These are phyloP conservation scores for Globisporangium orthogonon DNA, from an alignment of 352 stramenopile genomes.

Conservation along the genomic window DNA sequence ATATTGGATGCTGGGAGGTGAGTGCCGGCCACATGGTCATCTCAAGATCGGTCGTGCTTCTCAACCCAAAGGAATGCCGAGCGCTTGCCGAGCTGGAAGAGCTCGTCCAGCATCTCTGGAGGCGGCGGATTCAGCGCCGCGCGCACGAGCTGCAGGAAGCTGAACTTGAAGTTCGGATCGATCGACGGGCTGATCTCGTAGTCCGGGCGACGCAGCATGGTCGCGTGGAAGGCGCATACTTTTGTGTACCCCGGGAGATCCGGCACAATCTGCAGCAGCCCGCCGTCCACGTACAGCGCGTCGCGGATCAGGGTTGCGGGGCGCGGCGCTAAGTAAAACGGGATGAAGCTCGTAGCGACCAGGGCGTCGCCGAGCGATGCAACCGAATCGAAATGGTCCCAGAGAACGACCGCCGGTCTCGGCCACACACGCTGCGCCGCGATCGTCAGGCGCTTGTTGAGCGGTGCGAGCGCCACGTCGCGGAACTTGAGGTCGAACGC, in stretches of 20 bases:
- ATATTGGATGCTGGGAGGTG: background rate
- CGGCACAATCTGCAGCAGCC: slow-evolving; percentile 59
- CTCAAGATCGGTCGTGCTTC: slow-evolving; percentile 1
- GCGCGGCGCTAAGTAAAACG: slow-evolving; percentile 60
- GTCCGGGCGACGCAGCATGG: slow-evolving; percentile 43
- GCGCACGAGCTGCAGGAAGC: slow-evolving; percentile 42
- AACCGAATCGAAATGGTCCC: slow-evolving; percentile 45
- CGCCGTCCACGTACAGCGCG: slow-evolving; percentile 66
- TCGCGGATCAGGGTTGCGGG: slow-evolving; percentile 47
- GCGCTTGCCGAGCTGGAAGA: slow-evolving; percentile 54
- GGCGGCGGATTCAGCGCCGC: slow-evolving; percentile 58
- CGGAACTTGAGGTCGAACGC: slow-evolving; percentile 52
- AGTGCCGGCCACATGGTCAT: background rate
- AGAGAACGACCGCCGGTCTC: slow-evolving; percentile 35
- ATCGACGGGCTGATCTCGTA: slow-evolving; percentile 77
- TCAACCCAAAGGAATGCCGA: slow-evolving; percentile 43
- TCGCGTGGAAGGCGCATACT: slow-evolving; percentile 60
- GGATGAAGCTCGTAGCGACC: slow-evolving; percentile 73
- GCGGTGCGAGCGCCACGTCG: slow-evolving; percentile 25
- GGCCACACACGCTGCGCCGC: slow-evolving; percentile 72
- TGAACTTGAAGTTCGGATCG: slow-evolving; percentile 49
- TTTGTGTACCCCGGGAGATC: slow-evolving; percentile 59
- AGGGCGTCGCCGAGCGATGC: slow-evolving; percentile 57
- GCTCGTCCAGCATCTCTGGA: slow-evolving; percentile 45
- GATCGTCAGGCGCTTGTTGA: slow-evolving; percentile 54